These are phyloP conservation scores for Puccinia polysora DNA, from an alignment of 1,284 basidiomycete genomes.

Conservation along the genomic window DNA sequence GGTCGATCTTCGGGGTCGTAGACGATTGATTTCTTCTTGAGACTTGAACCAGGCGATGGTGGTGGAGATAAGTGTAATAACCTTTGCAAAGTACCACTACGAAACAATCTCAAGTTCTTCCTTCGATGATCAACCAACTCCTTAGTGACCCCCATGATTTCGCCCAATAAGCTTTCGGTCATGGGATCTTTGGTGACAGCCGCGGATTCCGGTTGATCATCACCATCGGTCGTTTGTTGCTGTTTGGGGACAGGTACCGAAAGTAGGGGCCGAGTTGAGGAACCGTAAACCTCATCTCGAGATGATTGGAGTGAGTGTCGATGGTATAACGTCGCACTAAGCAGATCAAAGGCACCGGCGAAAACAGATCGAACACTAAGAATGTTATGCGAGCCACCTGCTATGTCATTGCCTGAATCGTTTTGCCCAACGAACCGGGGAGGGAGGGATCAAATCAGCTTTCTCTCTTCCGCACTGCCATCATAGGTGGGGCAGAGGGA, in stretches of 20 bases:
- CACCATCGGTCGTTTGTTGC: not conserved
- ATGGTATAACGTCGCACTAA: conserved; percentile 66
- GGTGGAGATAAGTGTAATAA: conserved; percentile 17
- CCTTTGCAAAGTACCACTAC: conserved; percentile 26
- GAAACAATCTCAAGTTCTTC: conserved; percentile 17
- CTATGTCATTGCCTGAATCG: conserved; percentile 79
- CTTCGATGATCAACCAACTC: conserved; percentile 26
- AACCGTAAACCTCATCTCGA: conserved; percentile 1
- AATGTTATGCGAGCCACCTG: conserved; percentile 78
- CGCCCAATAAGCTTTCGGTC: conserved; percentile 18
- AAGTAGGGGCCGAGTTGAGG: conserved; percentile 1
- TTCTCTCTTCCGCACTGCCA: too few relatives aligned
- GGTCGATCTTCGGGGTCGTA: too few relatives aligned
- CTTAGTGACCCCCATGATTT: conserved; percentile 30
- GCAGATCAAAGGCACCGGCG: conserved; percentile 77
- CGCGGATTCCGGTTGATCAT: not conserved
- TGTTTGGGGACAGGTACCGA: conserved; percentile 30
- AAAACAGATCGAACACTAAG: conserved; percentile 74
- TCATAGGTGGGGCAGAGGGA: too few relatives aligned
- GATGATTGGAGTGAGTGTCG: conserved; percentile 45
- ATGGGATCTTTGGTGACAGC: conserved; percentile 20
- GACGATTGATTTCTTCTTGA: conserved; percentile 80
- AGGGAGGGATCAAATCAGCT: conserved; percentile 13
- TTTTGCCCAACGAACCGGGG: not conserved
- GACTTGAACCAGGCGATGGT: conserved; percentile 56